Evolutionary conservation across 768 basidiomycete species (phyloP).

Genomic region (Chalciporus pseudorubinellus): DNA sequence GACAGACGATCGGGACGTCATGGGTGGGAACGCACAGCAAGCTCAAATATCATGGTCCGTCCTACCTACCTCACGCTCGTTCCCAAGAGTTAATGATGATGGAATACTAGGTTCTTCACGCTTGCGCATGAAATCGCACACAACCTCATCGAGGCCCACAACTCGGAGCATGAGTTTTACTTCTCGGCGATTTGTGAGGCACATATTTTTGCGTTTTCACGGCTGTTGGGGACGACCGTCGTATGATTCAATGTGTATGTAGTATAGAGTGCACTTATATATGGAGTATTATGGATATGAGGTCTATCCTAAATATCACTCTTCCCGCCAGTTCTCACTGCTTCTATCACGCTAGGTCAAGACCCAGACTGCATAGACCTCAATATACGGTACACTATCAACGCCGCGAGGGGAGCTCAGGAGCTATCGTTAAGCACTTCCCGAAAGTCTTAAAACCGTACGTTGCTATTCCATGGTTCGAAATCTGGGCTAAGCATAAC

Average conservation of each 20-base stretch:
- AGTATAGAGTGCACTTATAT: too few species aligned
- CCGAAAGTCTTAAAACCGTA: too few species aligned
- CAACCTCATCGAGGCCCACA: slow-evolving; percentile 83
- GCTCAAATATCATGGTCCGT: slow-evolving; percentile 81
- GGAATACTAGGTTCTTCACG: slow-evolving; percentile 69
- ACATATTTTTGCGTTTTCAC: slow-evolving; percentile 44
- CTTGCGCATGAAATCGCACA: slow-evolving; percentile 94
- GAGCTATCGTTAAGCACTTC: too few species aligned
- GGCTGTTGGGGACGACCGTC: slow-evolving; percentile 22
- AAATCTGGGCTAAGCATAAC: too few species aligned
- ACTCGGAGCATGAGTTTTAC: slow-evolving; percentile 92
- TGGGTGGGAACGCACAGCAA: slow-evolving; percentile 45
- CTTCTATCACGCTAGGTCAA: too few species aligned
- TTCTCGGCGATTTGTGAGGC: slow-evolving; percentile 88
- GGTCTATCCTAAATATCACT: too few species aligned
- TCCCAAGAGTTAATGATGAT: background rate
- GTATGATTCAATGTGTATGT: background rate
- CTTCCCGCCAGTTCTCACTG: too few species aligned
- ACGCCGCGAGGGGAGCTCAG: too few species aligned
- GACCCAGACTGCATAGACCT: too few species aligned
- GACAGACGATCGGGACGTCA: slow-evolving; percentile 70
- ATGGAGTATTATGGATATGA: too few species aligned
- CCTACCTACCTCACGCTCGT: background rate
- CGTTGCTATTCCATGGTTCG: too few species aligned
- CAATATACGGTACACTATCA: too few species aligned